A percentile compares a stretch with the other conserved stretches of the same genome.
phyloP scores from a whole-genome alignment of 805 yeast species.

The Komagataella kurtzmanii region DNA sequence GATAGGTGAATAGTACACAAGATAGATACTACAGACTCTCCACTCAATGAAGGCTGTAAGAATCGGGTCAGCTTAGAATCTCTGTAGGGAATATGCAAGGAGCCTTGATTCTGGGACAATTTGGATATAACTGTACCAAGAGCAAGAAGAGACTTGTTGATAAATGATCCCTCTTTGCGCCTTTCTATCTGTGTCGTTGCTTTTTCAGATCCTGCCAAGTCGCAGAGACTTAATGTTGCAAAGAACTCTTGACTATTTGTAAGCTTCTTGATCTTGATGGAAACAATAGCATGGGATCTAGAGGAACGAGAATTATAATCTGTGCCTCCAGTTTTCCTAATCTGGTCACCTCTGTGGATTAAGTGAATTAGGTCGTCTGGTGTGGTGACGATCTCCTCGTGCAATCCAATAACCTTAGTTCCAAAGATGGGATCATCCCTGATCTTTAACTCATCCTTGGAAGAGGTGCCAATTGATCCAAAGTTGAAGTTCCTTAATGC shows the following conservation, averaged over 20 bases:
- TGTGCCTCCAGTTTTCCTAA: conserved; percentile 75
- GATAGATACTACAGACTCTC: conserved; percentile 71
- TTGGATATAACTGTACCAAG: conserved; percentile 87
- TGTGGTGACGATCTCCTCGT: conserved; percentile 41
- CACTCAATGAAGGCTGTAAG: conserved; percentile 85
- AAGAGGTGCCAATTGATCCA: conserved; percentile 1
- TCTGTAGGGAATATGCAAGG: conserved; percentile 77
- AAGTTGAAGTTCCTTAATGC: conserved; percentile 5
- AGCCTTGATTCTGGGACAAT: conserved; percentile 22
- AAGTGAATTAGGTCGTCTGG: conserved; percentile 47
- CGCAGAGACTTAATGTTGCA: conserved; percentile 75
- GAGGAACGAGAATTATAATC: conserved; percentile 83
- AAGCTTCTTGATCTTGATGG: conserved; percentile 40
- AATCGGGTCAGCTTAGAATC: conserved; percentile 87
- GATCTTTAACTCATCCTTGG: conserved; percentile 46
- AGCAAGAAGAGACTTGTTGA: conserved; percentile 82
- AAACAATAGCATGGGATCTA: conserved; percentile 83
- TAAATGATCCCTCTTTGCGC: conserved; percentile 86
- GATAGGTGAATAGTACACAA: conserved; percentile 78
- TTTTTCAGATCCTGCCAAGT: conserved; percentile 92
- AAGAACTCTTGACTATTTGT: conserved; percentile 24
- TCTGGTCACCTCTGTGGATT: conserved; percentile 57
- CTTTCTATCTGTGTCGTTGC: conserved; percentile 69
- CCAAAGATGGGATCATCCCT: conserved; percentile 69
- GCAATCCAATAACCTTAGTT: conserved; percentile 61